Percentiles rank a stretch among this genome's conserved stretches.
Evolutionary conservation across 495 filamentous ascomycete genomes (phyloP).

Genomic region (Penicillium chermesinum): DNA sequence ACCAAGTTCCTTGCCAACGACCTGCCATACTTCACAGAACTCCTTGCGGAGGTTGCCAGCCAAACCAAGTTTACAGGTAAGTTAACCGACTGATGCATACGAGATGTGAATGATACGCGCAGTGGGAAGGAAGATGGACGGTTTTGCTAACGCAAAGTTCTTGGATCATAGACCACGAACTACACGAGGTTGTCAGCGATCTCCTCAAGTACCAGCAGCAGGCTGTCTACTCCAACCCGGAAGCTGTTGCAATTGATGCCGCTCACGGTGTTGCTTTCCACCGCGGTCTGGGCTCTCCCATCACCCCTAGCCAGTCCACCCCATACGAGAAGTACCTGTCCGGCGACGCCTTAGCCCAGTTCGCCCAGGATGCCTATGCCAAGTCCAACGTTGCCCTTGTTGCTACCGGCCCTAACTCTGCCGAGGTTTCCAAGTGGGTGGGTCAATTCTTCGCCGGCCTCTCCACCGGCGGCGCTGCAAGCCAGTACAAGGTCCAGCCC

Average conservation of each 20-base stretch:
- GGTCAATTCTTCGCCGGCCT: conserved; percentile 73
- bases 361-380: conserved; percentile 69
- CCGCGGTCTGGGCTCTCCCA: conserved; percentile 73
- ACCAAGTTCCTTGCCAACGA: conserved; percentile 93
- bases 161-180: conserved; percentile 64
- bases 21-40: conserved; percentile 94
- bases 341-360: conserved; percentile 62
- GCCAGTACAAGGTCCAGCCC: conserved; percentile 36
- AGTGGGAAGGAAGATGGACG: neutral
- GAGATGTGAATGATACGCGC: neutral
- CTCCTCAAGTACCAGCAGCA: conserved; percentile 69
- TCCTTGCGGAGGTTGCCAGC: conserved; percentile 84
- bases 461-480: conserved; percentile 32
- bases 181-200: conserved; percentile 75
- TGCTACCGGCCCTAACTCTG: conserved; percentile 74
- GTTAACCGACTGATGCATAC: conserved; percentile 14
- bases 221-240: conserved; percentile 56
- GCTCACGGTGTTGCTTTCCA: conserved; percentile 92
- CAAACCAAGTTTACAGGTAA: conserved; percentile 81
- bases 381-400: conserved; percentile 89
- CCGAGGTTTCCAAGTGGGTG: conserved; percentile 83
- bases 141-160: conserved; percentile 10
- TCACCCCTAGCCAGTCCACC: conserved; percentile 63
- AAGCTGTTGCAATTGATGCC: conserved; percentile 72
- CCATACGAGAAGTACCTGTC: conserved; percentile 74